A percentile compares a stretch with the other conserved stretches of the same genome.
Conservation (phyloP, 768 basidiomycete species). For the Rhodosporidiobolus odoratus region DNA sequence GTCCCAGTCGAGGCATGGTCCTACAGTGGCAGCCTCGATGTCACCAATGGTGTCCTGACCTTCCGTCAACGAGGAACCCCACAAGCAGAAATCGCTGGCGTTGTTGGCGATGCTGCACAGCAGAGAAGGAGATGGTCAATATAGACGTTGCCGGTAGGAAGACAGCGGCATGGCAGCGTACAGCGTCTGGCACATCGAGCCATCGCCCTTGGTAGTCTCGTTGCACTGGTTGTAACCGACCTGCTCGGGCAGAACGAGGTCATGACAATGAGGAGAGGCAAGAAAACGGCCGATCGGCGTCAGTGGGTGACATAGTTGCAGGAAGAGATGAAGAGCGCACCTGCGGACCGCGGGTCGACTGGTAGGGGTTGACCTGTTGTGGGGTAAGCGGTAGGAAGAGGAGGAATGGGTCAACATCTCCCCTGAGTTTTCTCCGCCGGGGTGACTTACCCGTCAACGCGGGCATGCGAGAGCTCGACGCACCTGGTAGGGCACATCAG, state of each 20-base stretch:
- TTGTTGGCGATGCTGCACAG: slow-evolving; percentile 28
- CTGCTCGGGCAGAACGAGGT: neutral
- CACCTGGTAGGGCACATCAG: slow-evolving; percentile 14
- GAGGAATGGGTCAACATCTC: neutral
- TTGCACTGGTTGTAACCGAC: slow-evolving; percentile 9
- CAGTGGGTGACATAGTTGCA: neutral
- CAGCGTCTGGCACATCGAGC: slow-evolving; percentile 4
- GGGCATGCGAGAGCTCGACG: neutral
- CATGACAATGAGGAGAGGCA: neutral
- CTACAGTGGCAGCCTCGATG: slow-evolving; percentile 30
- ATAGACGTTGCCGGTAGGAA: neutral
- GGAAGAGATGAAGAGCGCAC: neutral
- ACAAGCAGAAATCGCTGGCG: slow-evolving; percentile 38
- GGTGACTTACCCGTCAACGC: neutral
- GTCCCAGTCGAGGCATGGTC: too few relatives aligned
- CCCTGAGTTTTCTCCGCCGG: neutral
- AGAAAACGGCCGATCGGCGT: neutral
- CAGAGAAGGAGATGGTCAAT: neutral
- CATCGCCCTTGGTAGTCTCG: slow-evolving; percentile 24
- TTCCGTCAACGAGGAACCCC: neutral
- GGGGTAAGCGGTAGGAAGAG: too few relatives aligned
- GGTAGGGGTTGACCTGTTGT: slow-evolving; percentile 25
- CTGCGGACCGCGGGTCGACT: slow-evolving; percentile 17
- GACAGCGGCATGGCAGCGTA: neutral
- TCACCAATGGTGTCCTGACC: slow-evolving; percentile 21